A percentile compares a stretch with the other conserved stretches of the same genome.
Evolutionary conservation across 306 rosid genomes (phyloP).

Genomic region (Oxytropis ochrocephala): DNA sequence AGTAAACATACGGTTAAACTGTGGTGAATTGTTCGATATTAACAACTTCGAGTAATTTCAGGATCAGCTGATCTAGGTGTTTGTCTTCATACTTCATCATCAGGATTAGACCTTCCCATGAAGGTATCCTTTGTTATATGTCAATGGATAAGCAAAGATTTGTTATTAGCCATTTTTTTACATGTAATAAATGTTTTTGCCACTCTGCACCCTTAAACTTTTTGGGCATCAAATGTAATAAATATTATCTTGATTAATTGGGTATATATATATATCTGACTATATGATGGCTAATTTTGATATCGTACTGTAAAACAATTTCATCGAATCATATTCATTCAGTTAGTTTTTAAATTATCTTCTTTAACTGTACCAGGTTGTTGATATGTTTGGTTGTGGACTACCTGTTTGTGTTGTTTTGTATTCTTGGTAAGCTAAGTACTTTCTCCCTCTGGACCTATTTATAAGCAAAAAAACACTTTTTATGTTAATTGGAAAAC

Average conservation of each 20-base stretch:
- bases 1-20: neutral
- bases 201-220: neutral
- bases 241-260: neutral
- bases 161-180: neutral
- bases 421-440: conserved; percentile 68
- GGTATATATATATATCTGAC: neutral
- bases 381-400: conserved; percentile 99
- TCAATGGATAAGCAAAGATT: neutral
- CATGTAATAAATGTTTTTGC: neutral
- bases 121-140: conserved; percentile 48
- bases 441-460: too few species aligned
- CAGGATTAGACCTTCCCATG: conserved; percentile 99
- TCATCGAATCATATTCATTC: neutral
- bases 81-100: conserved; percentile 93
- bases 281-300: neutral
- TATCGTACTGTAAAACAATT: neutral
- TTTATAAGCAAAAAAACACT: too few species aligned
- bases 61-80: conserved; percentile 96
- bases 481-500: too few species aligned
- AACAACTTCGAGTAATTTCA: conserved; percentile 29
- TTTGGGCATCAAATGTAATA: neutral
- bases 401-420: conserved; percentile 97
- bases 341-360: neutral
- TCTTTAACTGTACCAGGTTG: conserved; percentile 46
- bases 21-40: neutral